Base-by-base conservation (phyloP, 1,139 yeast species). In the Geotrichum europaeum region DNA sequence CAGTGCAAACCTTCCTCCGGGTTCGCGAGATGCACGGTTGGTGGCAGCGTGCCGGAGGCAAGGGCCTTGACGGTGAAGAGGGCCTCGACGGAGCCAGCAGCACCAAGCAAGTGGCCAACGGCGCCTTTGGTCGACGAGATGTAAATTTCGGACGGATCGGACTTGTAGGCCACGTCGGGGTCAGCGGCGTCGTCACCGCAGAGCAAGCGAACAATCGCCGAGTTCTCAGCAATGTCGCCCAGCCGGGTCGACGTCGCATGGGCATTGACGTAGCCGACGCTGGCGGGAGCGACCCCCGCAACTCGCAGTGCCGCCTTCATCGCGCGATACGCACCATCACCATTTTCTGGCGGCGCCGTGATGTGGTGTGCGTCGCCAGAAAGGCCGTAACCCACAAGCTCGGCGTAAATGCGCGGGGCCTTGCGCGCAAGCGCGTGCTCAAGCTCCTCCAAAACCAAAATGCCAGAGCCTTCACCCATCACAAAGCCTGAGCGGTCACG, bases 41-140 rank as follows among this genome's bases (percentile, higher is more conserved):
- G 96, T 0, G 99, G 98, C 2, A 89, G 69, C 2, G 77, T 69
- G 28, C 81, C 79, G 13, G 83, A 73, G 58, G 81, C 72, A 51
- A 92, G 69, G 0, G 97, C 85, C 68, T 85, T 71, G 1, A 91
- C 75, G 0, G 97, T 85, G 71, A 89, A 89, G 1, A 91, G 83
- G 4, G 96, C 84, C 70, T 95, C 99, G 4, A 94, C 90, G 0
- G 97, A 86, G 2, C 99, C 99, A 0, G 99, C 96, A 0, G 97
- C 99, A 1, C 99, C 99, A 43, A 95, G 77, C 49, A 94, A 77
- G 73, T 95, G 99, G 0, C 99, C 99, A 55, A 89, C 86, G 0
- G 97, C 84, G 0, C 97, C 96, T 72, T 95, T 95, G 18, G 91
- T 89, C 2, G 97, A 88, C 0, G 96, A 86, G 1, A 94, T 83